Conservation (phyloP, 2,329 filamentous ascomycete genomes). For the Helotiales sp. region DNA sequence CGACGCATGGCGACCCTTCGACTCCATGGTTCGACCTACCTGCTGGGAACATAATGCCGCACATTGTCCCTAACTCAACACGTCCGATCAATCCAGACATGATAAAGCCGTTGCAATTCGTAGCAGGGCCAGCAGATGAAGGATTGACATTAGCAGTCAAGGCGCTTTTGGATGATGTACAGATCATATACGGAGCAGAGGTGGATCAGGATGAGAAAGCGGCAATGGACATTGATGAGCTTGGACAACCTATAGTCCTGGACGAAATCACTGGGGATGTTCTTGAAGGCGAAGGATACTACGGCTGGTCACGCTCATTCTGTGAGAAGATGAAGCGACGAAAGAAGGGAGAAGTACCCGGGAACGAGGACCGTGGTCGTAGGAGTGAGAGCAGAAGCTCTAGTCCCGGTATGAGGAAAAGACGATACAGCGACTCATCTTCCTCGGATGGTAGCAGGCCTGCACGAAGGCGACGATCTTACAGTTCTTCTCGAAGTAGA, state of each 20-base stretch:
- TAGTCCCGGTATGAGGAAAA: constrained; percentile 30
- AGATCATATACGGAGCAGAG: constrained; percentile 63
- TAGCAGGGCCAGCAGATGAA: constrained; percentile 66
- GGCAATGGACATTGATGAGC: constrained; percentile 66
- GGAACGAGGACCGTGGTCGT: constrained; percentile 11
- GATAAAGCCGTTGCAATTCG: constrained; percentile 71
- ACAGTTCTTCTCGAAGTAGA: constrained; percentile 33
- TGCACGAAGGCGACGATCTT: constrained; percentile 30
- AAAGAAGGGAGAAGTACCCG: constrained; percentile 28
- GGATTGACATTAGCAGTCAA: constrained; percentile 69
- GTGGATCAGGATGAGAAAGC: constrained; percentile 49
- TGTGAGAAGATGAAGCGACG: constrained; percentile 77
- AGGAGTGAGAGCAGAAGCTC: constrained; percentile 26
- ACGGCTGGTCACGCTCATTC: constrained; percentile 82
- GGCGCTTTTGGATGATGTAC: constrained; percentile 66
- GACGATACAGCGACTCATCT: constrained; percentile 31
- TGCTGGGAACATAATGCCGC: constrained; percentile 77
- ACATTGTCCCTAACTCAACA: constrained; percentile 74
- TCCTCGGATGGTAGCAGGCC: constrained; percentile 20
- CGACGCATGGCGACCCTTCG: constrained; percentile 72
- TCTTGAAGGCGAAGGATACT: constrained; percentile 72
- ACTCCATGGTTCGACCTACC: constrained; percentile 81
- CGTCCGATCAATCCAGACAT: constrained; percentile 70
- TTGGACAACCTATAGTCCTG: constrained; percentile 67
- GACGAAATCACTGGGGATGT: constrained; percentile 66